Evolutionary conservation across 2,329 filamentous ascomycete species (phyloP).

Genomic region (Hymenoscyphus scutula): DNA sequence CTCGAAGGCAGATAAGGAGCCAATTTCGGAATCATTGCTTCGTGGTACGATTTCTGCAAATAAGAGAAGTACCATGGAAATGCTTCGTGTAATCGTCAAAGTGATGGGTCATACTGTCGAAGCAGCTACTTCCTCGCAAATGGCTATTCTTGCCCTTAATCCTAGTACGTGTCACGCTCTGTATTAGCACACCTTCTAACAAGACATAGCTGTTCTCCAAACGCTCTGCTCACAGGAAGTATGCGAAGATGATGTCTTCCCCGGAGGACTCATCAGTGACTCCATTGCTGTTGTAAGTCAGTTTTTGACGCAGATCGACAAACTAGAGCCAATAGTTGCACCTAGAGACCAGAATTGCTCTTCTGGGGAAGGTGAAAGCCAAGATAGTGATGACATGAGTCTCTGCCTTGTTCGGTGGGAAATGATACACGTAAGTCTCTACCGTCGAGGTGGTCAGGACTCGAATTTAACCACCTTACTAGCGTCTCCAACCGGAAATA

Average conservation of each 20-base stretch:
- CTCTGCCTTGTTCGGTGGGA: conserved; percentile 22
- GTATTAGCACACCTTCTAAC: conserved; percentile 7
- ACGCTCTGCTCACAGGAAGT: conserved; percentile 13
- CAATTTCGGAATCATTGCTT: conserved; percentile 18
- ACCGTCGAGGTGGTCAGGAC: not conserved
- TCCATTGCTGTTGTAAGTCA: conserved; percentile 11
- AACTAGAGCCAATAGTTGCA: conserved; percentile 15
- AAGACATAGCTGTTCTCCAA: conserved; percentile 8
- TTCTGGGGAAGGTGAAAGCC: conserved; percentile 26
- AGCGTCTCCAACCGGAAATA: conserved; percentile 26
- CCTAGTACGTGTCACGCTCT: conserved; percentile 18
- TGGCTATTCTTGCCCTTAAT: conserved; percentile 26
- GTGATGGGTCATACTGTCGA: conserved; percentile 21
- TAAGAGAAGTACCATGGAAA: conserved; percentile 24
- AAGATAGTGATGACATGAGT: conserved; percentile 26
- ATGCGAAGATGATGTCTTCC: conserved; percentile 6
- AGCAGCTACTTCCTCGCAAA: conserved; percentile 19
- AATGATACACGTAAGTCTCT: conserved; percentile 25
- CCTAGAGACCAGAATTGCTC: not conserved
- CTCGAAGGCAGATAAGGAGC: conserved; percentile 7
- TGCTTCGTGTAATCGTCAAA: conserved; percentile 20
- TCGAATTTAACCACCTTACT: conserved; percentile 15
- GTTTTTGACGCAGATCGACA: conserved; percentile 25
- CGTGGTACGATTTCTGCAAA: conserved; percentile 22
- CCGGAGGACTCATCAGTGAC: conserved; percentile 8